Evolutionary conservation across 805 yeast genomes (phyloP).

Genomic region (Starmerella roubikii): DNA sequence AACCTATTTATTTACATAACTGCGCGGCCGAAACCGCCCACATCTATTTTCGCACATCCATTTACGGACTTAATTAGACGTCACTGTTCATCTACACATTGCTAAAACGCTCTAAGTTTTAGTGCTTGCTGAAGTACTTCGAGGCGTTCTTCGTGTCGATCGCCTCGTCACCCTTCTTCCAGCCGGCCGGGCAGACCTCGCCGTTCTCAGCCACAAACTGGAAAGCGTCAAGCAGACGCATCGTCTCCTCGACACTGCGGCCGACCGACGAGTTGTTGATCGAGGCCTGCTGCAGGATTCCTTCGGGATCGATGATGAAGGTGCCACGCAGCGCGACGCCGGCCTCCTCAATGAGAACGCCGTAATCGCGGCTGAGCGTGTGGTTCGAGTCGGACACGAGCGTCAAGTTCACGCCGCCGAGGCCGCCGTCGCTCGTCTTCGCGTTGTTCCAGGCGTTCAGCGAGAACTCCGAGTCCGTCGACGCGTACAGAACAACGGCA

Average conservation of each 20-base stretch:
- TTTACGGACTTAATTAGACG: too few relatives aligned
- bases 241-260: constrained; percentile 94
- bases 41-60: too few relatives aligned
- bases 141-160: constrained; percentile 36
- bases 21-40: too few relatives aligned
- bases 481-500: constrained; percentile 83
- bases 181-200: constrained; percentile 99
- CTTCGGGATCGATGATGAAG: constrained; percentile 94
- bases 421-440: constrained; percentile 94
- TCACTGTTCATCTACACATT: background rate
- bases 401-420: constrained; percentile 90
- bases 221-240: constrained; percentile 97
- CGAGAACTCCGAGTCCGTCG: constrained; percentile 97
- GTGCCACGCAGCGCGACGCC: constrained; percentile 97
- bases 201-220: constrained; percentile 98
- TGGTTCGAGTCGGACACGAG: constrained; percentile 94
- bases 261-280: constrained; percentile 99
- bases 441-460: constrained; percentile 97
- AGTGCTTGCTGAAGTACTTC: constrained; percentile 20
- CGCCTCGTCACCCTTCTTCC: constrained; percentile 91
- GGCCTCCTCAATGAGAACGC: constrained; percentile 90
- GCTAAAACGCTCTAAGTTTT: background rate
- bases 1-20: too few relatives aligned
- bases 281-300: constrained; percentile 88
- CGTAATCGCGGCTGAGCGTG: constrained; percentile 86